These are phyloP conservation scores for Beta vulgaris DNA, from an alignment of 148 eudicot genomes.

Conservation along the genomic window DNA sequence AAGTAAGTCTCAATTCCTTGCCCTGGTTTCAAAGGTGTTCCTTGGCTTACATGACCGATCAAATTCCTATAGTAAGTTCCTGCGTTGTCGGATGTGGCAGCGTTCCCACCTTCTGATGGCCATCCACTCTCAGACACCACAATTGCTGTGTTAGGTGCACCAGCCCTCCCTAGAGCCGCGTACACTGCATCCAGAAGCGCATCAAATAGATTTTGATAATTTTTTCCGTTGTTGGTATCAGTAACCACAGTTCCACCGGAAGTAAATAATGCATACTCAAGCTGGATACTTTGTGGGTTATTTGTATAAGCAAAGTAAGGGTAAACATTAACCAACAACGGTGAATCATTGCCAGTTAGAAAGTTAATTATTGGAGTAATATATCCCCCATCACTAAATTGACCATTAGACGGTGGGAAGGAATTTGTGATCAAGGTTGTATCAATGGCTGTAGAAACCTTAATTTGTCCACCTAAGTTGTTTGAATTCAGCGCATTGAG, in stretches of 20 bases:
- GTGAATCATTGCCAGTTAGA: slow-evolving; percentile 17
- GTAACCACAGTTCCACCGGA: slow-evolving; percentile 16
- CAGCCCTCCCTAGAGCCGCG: slow-evolving; percentile 22
- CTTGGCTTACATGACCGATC: not conserved
- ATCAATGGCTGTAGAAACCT: slow-evolving; percentile 31
- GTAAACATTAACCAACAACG: slow-evolving; percentile 31
- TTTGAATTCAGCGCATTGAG: slow-evolving; percentile 24
- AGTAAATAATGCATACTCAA: slow-evolving; percentile 40
- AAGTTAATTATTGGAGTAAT: slow-evolving; percentile 32
- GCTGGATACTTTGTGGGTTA: not conserved
- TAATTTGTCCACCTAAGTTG: slow-evolving; percentile 18
- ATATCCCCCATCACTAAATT: slow-evolving; percentile 5
- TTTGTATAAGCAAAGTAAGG: slow-evolving; percentile 26
- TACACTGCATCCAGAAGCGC: slow-evolving; percentile 30
- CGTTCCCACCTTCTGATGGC: slow-evolving; percentile 2
- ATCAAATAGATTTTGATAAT: slow-evolving; percentile 41
- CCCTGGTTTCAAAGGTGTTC: not conserved
- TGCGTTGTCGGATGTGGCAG: slow-evolving; percentile 6
- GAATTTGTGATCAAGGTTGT: slow-evolving; percentile 10
- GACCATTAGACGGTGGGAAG: slow-evolving; percentile 27
- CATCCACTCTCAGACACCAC: slow-evolving; percentile 9
- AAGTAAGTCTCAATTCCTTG: slow-evolving; percentile 11
- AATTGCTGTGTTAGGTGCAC: not conserved
- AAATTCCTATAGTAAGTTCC: slow-evolving; percentile 3
- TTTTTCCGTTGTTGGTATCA: slow-evolving; percentile 19